Evolutionary conservation across 148 eudicot species (phyloP).

Genomic region (Rhododendron griersonianum): DNA sequence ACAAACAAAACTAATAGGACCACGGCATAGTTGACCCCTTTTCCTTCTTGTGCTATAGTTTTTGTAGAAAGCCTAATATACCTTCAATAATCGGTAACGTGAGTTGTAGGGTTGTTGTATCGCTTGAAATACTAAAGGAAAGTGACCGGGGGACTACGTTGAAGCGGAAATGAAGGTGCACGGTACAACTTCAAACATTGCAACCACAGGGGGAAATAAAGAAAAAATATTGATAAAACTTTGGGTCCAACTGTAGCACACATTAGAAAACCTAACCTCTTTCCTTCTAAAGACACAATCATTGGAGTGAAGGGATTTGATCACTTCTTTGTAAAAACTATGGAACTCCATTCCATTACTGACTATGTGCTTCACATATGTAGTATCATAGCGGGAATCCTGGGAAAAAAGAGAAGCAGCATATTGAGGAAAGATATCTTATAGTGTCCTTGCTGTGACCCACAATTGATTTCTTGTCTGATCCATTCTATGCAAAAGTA

Average conservation of each 20-base stretch:
- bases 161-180: neutral
- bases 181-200: neutral
- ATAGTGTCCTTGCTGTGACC: conserved; percentile 43
- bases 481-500: conserved; percentile 17
- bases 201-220: neutral
- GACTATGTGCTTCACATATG: neutral
- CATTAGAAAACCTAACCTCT: neutral
- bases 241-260: neutral
- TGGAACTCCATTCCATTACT: neutral
- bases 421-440: conserved; percentile 25
- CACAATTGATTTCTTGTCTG: conserved; percentile 76
- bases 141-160: neutral
- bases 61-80: neutral
- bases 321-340: conserved; percentile 1
- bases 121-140: neutral
- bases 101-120: neutral
- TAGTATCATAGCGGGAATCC: conserved; percentile 12
- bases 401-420: conserved; percentile 28
- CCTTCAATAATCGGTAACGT: neutral
- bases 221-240: neutral
- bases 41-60: neutral
- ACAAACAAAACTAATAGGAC: neutral
- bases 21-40: neutral
- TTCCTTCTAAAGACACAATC: neutral
- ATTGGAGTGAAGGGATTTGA: neutral